Evolutionary conservation across 345 rosid genomes (phyloP).

Genomic region (Toxicodendron radicans): DNA sequence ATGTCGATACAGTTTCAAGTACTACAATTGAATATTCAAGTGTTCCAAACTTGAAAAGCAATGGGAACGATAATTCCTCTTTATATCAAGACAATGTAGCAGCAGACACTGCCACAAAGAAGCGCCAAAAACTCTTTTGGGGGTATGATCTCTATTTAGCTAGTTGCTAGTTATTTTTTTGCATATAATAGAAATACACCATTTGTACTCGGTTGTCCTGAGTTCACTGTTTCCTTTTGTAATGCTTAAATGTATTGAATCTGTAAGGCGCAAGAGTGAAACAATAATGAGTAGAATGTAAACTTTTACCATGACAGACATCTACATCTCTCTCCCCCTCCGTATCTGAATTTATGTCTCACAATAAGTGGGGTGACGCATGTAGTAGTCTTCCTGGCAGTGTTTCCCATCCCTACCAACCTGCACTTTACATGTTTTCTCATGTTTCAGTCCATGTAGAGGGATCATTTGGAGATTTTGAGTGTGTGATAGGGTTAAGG

Average conservation of each 20-base stretch:
- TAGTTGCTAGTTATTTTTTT: not conserved
- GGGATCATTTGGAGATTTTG: not conserved
- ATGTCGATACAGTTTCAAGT: slow-evolving; percentile 20
- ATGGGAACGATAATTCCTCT: slow-evolving; percentile 17
- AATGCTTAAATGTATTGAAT: no score
- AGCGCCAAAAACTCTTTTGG: slow-evolving; percentile 64
- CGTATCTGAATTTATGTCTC: not conserved
- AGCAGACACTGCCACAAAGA: slow-evolving; percentile 30
- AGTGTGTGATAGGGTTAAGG: not conserved
- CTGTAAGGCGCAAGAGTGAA: no score
- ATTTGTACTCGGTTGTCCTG: not conserved
- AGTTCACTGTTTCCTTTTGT: not conserved
- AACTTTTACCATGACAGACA: not conserved
- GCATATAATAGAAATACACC: not conserved
- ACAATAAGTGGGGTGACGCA: not conserved
- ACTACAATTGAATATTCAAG: slow-evolving; percentile 22
- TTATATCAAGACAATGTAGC: slow-evolving; percentile 17
- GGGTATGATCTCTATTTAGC: slow-evolving; percentile 41
- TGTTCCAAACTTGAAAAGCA: slow-evolving; percentile 19
- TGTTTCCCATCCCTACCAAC: not conserved
- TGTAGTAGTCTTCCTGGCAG: not conserved
- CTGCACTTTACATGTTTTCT: not conserved
- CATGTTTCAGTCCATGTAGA: not conserved
- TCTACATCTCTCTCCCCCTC: not conserved
- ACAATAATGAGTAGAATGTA: no score